Percentiles rank a stretch among this genome's conserved stretches.
Conservation (phyloP, 768 basidiomycete species). For the Auriculariales sp. region DNA sequence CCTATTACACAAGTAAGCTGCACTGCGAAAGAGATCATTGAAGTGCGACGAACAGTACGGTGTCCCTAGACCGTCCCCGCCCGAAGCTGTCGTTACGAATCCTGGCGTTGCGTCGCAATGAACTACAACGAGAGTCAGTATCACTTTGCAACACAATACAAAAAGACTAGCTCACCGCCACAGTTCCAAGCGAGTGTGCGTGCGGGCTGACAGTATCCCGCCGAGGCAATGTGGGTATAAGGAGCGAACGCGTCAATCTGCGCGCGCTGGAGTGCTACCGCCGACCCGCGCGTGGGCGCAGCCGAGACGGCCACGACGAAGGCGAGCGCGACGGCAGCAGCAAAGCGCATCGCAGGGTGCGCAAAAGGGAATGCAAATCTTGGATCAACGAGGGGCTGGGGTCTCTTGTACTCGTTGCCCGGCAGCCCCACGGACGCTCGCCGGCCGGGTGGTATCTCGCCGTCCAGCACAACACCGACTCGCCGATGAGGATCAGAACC, state of each 20-base stretch:
- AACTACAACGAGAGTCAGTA: constrained; percentile 12
- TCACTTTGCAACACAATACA: neutral
- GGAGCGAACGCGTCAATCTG: constrained; percentile 30
- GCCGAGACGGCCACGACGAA: too few relatives aligned
- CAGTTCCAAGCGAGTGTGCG: constrained; percentile 36
- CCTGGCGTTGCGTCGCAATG: constrained; percentile 32
- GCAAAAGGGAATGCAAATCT: too few relatives aligned
- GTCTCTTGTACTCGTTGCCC: too few relatives aligned
- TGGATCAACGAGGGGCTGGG: too few relatives aligned
- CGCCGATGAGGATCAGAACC: too few relatives aligned
- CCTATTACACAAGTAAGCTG: constrained; percentile 16
- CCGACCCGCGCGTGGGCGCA: too few relatives aligned
- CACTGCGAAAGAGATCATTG: neutral
- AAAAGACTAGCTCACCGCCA: constrained; percentile 23
- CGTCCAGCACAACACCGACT: too few relatives aligned
- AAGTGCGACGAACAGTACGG: constrained; percentile 26
- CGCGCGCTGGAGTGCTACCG: too few relatives aligned
- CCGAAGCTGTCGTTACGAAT: constrained; percentile 28
- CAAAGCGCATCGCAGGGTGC: too few relatives aligned
- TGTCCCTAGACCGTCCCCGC: constrained; percentile 26
- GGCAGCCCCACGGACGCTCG: too few relatives aligned
- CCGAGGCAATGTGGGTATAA: constrained; percentile 35
- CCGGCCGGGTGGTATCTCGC: too few relatives aligned
- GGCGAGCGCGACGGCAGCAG: too few relatives aligned
- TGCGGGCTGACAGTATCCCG: constrained; percentile 33